These are phyloP conservation scores for Colletotrichum navitas DNA, from an alignment of 2,329 filamentous ascomycete species.

Conservation along the genomic window DNA sequence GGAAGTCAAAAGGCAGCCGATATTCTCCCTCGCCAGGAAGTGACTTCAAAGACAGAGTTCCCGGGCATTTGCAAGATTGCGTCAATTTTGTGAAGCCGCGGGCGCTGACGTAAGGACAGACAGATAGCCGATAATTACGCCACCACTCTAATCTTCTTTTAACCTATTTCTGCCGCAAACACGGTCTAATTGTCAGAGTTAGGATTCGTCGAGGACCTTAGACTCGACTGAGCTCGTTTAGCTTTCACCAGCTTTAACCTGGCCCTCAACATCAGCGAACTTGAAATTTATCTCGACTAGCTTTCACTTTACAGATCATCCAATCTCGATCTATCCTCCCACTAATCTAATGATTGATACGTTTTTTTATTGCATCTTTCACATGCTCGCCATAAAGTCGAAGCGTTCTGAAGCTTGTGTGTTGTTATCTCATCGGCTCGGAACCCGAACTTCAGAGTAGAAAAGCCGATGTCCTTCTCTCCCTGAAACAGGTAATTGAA, in stretches of 20 bases:
- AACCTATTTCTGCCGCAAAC: neutral
- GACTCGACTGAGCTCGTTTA: neutral
- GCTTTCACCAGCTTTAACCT: neutral
- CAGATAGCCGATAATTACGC: neutral
- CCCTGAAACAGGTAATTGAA: neutral
- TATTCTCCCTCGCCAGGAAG: neutral
- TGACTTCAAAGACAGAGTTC: neutral
- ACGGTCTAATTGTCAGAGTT: rapidly evolving
- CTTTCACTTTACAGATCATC: neutral
- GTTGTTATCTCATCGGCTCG: neutral
- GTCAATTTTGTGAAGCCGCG: neutral
- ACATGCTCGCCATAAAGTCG: neutral
- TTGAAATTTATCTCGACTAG: neutral
- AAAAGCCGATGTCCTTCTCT: neutral
- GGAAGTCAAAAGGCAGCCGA: neutral
- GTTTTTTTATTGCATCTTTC: neutral
- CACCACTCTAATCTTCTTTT: neutral
- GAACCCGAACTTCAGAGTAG: neutral
- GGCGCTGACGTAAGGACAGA: neutral
- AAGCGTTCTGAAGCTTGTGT: neutral
- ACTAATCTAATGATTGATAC: neutral
- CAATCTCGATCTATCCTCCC: neutral
- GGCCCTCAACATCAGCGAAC: neutral
- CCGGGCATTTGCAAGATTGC: neutral
- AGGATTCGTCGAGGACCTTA: neutral